phyloP scores from a whole-genome alignment of 371 early-diverging fungal species.

The Basidiobolus meristosporus region DNA sequence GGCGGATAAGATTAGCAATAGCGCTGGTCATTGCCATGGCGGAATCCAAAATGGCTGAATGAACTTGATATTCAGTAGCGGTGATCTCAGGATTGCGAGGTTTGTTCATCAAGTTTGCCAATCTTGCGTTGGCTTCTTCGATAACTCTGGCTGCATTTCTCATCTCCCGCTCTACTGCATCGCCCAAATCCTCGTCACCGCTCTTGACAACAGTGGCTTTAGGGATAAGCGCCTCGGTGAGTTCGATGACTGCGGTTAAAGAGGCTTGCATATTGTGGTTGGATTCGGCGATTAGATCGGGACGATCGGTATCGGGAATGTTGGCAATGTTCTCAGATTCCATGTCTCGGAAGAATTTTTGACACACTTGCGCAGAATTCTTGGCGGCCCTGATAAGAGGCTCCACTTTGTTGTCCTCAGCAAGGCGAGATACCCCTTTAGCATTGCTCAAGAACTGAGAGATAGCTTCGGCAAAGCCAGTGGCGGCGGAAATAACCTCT shows the following conservation, averaged over 20 bases:
- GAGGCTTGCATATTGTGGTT: conserved; percentile 57
- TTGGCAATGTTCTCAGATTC: conserved; percentile 57
- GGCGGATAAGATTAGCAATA: conserved; percentile 81
- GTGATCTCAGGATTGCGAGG: conserved; percentile 56
- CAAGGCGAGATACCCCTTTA: conserved; percentile 77
- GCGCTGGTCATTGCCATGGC: conserved; percentile 87
- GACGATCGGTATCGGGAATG: conserved; percentile 44
- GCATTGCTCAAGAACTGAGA: conserved; percentile 65
- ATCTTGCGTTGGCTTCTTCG: conserved; percentile 70
- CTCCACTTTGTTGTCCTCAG: conserved; percentile 47
- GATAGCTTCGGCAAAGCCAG: conserved; percentile 62
- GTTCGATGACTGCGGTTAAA: conserved; percentile 42
- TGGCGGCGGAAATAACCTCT: conserved; percentile 68
- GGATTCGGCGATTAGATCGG: conserved; percentile 46
- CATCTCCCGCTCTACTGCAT: conserved; percentile 88
- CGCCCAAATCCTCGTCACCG: conserved; percentile 59
- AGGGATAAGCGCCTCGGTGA: conserved; percentile 55
- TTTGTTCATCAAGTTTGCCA: conserved; percentile 57
- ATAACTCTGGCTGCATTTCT: conserved; percentile 76
- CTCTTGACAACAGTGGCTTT: conserved; percentile 39
- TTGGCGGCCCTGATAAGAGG: conserved; percentile 52
- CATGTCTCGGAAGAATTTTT: conserved; percentile 66
- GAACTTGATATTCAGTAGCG: conserved; percentile 60
- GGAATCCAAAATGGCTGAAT: conserved; percentile 74
- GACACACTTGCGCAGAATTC: conserved; percentile 34